Base-by-base conservation (phyloP, 1,139 yeast species). In the Candida frijolesensis region DNA sequence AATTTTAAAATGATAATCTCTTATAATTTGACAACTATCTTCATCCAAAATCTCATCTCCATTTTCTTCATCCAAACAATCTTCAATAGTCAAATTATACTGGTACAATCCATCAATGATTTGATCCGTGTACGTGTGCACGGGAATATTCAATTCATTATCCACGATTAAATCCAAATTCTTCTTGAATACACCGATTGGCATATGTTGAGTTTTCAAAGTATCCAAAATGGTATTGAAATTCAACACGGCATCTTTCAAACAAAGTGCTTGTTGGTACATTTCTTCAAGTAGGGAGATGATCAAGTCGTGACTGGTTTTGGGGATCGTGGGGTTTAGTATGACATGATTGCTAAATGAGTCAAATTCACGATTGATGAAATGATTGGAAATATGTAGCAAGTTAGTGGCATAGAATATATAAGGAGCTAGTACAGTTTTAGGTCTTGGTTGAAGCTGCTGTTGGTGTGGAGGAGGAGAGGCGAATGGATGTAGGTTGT, bases 351-450 rank as follows among this genome's bases (percentile, higher is more conserved):
- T 35, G 35, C 47, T 37, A 47, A 56, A 56, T 8, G 52, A 44
- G 12, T 38, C 49, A 40, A 56, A 54, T 38, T 57, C 58, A 15
- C 52, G 46, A 35, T 54, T 54, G 6, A 51, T 37, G 44, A 57
- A 56, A 46, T 51, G 54, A 22, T 55, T 54, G 7, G 56, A 35
- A 38, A 64, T 49, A 22, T 53, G 48, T 15, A 48, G 48, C 33
- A 64, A 54, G 46, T 60, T 62, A 10, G 57, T 47, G 10, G 65
- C 59, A 48, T 61, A 57, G 47, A 60, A 64, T 10, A 58, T 11
- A 47, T 64, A 63, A 40, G 61, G 59, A 29, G 56, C 53, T 37
- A 58, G 48, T 44, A 56, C 14, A 47, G 47, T 14, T 49, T 32
- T 34, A 50, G 45, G 16, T 52, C 47, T 41, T 42, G 48, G 27